These are phyloP conservation scores for Neltuma alba DNA, from an alignment of 306 rosid genomes.

Conservation along the genomic window DNA sequence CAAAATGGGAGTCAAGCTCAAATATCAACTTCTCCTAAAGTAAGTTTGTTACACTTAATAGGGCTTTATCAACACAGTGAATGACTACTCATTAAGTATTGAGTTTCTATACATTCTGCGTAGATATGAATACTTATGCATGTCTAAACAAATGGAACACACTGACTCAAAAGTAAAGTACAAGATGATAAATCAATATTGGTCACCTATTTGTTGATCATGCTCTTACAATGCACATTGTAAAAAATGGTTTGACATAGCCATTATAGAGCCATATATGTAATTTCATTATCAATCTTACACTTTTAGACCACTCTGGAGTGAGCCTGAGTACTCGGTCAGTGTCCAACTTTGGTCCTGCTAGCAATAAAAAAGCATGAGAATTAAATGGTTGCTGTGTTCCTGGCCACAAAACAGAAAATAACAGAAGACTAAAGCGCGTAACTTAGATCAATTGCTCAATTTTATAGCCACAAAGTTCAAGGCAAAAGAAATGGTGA, in stretches of 20 bases:
- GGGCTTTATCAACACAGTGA: conserved; percentile 13
- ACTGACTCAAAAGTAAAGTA: not conserved
- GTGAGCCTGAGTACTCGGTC: conserved; percentile 78
- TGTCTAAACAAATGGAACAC: not conserved
- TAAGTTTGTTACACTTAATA: not conserved
- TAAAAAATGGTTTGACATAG: not conserved
- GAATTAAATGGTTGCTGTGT: conserved; percentile 22
- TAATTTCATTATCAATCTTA: conserved; percentile 50
- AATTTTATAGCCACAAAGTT: conserved; percentile 6
- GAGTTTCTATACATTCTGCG: conserved; percentile 8
- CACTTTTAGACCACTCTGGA: conserved; percentile 91
- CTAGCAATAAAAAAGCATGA: conserved; percentile 33
- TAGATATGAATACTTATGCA: not conserved
- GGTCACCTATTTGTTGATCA: conserved; percentile 21
- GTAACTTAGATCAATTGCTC: conserved; percentile 11
- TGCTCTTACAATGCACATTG: not conserved
- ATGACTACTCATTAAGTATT: conserved; percentile 14
- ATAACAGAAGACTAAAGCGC: conserved; percentile 19
- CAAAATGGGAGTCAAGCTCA: conserved; percentile 21
- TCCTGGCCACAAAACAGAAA: not conserved
- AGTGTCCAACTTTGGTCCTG: conserved; percentile 72
- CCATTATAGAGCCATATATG: conserved; percentile 22
- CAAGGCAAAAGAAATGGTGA: not conserved
- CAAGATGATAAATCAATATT: not conserved
- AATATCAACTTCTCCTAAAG: conserved; percentile 14